A percentile compares a stretch with the other conserved stretches of the same genome.
phyloP scores from a whole-genome alignment of 176 grass and related monocot genomes.

The Dactylis glomerata region DNA sequence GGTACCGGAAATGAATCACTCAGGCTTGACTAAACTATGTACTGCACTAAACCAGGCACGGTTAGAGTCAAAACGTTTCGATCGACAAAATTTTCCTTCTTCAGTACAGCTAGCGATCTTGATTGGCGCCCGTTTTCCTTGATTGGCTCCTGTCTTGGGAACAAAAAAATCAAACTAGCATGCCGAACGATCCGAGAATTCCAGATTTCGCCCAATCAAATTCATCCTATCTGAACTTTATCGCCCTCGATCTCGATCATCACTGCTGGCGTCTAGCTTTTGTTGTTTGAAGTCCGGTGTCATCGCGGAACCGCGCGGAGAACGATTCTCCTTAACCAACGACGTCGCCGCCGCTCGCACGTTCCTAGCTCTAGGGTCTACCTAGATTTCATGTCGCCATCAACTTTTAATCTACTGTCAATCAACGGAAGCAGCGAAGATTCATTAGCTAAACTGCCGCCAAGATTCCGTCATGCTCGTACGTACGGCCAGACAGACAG shows the following conservation, averaged over 20 bases:
- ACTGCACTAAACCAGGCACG: not conserved
- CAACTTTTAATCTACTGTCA: not conserved
- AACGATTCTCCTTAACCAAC: not conserved
- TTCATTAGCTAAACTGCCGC: not conserved
- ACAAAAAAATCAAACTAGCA: not conserved
- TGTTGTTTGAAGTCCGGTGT: not conserved
- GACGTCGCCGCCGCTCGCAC: not conserved
- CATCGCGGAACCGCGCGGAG: not conserved
- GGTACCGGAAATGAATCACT: not conserved
- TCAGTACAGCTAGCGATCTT: not conserved
- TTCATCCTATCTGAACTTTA: not conserved
- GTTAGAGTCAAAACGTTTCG: too few species aligned
- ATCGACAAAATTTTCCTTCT: not conserved
- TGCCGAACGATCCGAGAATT: slow-evolving; percentile 24
- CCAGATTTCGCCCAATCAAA: not conserved
- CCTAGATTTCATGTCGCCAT: not conserved
- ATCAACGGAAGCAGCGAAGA: not conserved
- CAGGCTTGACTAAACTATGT: not conserved
- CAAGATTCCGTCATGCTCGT: not conserved
- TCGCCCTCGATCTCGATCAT: not conserved
- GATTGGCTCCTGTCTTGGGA: not conserved
- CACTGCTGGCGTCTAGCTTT: not conserved
- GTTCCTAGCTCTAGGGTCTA: not conserved
- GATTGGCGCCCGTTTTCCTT: not conserved
- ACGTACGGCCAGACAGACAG: not conserved